Evolutionary conservation across 768 basidiomycete genomes (phyloP), one percentile per base, ranked within the genome.

Genomic region (Ephemerocybe angulata): DNA sequence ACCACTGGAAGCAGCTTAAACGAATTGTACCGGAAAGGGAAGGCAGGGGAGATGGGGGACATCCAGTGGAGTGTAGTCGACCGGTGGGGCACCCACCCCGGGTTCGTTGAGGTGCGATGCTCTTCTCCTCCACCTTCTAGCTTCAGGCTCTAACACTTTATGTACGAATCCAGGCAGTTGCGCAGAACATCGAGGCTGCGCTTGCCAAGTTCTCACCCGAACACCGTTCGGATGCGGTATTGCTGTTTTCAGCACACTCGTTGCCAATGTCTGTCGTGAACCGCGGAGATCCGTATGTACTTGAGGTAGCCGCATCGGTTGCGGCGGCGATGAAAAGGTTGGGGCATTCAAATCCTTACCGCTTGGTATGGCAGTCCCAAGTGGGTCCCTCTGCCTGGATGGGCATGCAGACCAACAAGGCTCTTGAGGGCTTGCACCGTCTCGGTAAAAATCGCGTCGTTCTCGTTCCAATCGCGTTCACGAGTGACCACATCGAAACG

Each of bases 401-500:
- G 83, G 97, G 97, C 3, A 93, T 93, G 76, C 94, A 98, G 70
- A 99, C 97, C 1, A 77, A 82, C 17, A 93, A 92, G 51, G 90
- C 94, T 42, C 74, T 99, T 66, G 93, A 97, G 76, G 90, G 90
- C 17, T 77, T 91, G 40, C 87, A 88, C 50, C 81, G 86, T 17
- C 73, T 90, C 37, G 88, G 88, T 28, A 82, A 78, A 67, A 91
- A 90, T 68, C 82, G 85, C 58, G 85, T 80, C 3, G 78, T 98
- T 53, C 75, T 98, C 35, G 84, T 99, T 6, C 97, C 97, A 0
- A 94, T 99, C 58, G 97, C 97, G 24, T 99, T 99, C 75, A 99
- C 97, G 13, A 94, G 89, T 68, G 97, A 99, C 72, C 97, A 99
- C 68, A 98, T 99, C 64, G 97, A 99, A 77, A 99, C 97, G 22